phyloP scores from a whole-genome alignment of 1,139 yeast species.

The Kurtzmaniella quercitrusa region DNA sequence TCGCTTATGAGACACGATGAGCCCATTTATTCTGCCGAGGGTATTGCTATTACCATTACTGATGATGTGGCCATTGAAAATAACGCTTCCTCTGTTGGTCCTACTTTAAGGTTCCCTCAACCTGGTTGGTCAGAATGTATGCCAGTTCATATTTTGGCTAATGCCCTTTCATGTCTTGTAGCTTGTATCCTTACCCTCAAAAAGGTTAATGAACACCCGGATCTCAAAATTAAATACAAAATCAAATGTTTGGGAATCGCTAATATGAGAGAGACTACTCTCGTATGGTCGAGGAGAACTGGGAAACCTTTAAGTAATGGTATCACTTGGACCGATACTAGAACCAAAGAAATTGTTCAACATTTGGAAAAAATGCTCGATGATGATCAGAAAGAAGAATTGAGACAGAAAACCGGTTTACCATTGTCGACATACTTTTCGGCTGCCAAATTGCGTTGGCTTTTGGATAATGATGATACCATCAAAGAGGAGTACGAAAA shows the following conservation, averaged over 20 bases:
- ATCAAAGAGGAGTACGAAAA: constrained; percentile 67
- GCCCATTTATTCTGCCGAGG: constrained; percentile 69
- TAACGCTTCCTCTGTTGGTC: constrained; percentile 50
- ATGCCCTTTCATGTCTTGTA: constrained; percentile 74
- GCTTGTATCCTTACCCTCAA: constrained; percentile 59
- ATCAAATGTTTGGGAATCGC: constrained; percentile 78
- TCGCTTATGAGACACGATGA: constrained; percentile 48
- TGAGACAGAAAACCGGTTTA: constrained; percentile 72
- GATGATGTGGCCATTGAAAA: constrained; percentile 63
- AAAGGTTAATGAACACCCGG: constrained; percentile 50
- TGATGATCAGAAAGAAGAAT: constrained; percentile 53
- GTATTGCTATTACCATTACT: constrained; percentile 59
- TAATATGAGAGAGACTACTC: constrained; percentile 93
- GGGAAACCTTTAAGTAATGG: constrained; percentile 85
- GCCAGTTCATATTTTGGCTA: constrained; percentile 79
- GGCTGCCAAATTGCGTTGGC: constrained; percentile 87
- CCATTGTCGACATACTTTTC: constrained; percentile 91
- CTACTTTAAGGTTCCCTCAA: constrained; percentile 68
- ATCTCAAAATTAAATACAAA: constrained; percentile 47
- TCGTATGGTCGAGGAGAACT: constrained; percentile 82
- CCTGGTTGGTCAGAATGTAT: constrained; percentile 96
- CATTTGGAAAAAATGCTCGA: constrained; percentile 56
- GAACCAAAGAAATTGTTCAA: constrained; percentile 73
- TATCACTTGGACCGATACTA: constrained; percentile 94
- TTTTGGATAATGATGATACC: constrained; percentile 72